phyloP scores from a whole-genome alignment of 148 eudicot genomes.

The Agrostemma githago region DNA sequence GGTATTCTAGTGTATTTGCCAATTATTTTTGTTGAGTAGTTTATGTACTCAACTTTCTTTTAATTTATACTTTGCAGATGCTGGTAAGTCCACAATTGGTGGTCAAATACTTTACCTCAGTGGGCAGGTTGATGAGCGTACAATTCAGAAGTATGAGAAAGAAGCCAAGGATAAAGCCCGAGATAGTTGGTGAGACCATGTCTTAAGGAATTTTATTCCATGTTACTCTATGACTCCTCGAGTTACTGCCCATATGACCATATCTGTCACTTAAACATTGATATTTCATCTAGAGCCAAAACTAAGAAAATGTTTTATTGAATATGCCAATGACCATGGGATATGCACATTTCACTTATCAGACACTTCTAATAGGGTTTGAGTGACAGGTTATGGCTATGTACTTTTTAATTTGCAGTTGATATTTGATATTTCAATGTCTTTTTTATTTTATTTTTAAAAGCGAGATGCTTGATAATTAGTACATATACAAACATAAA shows the following conservation, averaged over 20 bases:
- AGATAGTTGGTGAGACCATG: conserved; percentile 80
- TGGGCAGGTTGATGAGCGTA: conserved; percentile 95
- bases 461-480: neutral
- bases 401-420: neutral
- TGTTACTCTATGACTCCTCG: neutral
- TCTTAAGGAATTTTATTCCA: neutral
- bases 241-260: neutral
- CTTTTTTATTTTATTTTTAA: neutral
- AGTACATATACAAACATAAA: neutral
- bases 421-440: neutral
- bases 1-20: neutral
- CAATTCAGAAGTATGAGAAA: conserved; percentile 90
- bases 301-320: neutral
- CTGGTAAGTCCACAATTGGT: conserved; percentile 93
- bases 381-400: neutral
- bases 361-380: neutral
- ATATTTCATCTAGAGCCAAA: neutral
- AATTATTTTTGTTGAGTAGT: neutral
- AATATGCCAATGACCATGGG: neutral
- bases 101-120: conserved; percentile 92
- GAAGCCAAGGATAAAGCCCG: conserved; percentile 96
- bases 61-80: conserved; percentile 44
- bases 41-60: neutral
- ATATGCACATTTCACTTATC: neutral
- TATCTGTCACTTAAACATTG: neutral